phyloP scores from a whole-genome alignment of 2,329 filamentous ascomycete species.

The Graphium sp. region DNA sequence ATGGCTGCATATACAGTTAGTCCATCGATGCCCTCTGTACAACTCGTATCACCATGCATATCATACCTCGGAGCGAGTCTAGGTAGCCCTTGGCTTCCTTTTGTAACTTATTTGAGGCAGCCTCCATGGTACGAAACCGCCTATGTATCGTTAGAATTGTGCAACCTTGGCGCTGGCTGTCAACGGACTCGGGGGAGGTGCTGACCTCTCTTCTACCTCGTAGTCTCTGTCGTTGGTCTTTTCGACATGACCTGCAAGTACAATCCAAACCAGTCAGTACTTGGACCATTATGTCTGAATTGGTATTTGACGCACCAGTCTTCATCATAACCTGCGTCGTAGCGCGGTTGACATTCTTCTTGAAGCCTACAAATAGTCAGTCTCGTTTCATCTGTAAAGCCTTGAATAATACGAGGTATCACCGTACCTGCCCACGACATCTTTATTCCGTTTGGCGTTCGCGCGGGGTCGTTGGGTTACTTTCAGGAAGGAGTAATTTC shows the following conservation, averaged over 20 bases:
- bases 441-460: conserved; percentile 15
- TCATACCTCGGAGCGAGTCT: conserved; percentile 72
- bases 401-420: background rate
- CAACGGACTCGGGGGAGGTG: background rate
- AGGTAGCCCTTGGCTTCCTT: conserved; percentile 98
- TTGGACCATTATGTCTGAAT: too few relatives aligned
- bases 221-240: conserved; percentile 98
- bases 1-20: conserved; percentile 67
- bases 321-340: conserved; percentile 99
- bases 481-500: background rate
- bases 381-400: too few relatives aligned
- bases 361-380: too few relatives aligned
- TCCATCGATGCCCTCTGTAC: too few relatives aligned
- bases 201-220: conserved; percentile 82
- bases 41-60: background rate
- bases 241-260: conserved; percentile 66
- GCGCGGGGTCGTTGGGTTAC: conserved; percentile 1
- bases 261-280: background rate
- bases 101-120: conserved; percentile 77
- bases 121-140: conserved; percentile 94
- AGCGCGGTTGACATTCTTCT: conserved; percentile 92
- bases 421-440: conserved; percentile 57
- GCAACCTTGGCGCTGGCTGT: conserved; percentile 4
- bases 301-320: conserved; percentile 42
- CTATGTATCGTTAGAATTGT: conserved; percentile 30